Evolutionary conservation across 129 eudicot genomes (phyloP), one percentile per base, ranked within the genome.

Genomic region (Centrapalus pauciflorus): DNA sequence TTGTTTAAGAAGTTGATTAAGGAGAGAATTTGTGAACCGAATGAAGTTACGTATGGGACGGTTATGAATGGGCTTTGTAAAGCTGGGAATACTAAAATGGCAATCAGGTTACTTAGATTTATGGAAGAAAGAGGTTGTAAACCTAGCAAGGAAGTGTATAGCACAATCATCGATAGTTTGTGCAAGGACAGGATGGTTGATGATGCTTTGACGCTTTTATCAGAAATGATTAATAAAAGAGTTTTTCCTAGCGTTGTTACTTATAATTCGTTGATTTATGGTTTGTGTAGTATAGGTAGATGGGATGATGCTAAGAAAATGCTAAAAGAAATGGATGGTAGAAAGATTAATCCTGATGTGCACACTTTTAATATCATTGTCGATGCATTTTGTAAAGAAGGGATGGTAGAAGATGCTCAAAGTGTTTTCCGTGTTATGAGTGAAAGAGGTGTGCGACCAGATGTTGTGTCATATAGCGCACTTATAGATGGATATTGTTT

Each of bases 11-110:
- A 74, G 46, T 19, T 80, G 50, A 41, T 77, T 3, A 62, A 9
- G 32, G 23, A 49, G 1, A 27, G 61, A 3, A 40, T 69, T 2
- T 74, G 77, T 11, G 65, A 81, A 25, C 71, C 76, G 2, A 59
- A 70, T 67, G 70, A 48, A 14, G 43, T 85, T 24, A 81, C 75
- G 3, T 79, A 65, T 64, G 76, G 76, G 5, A 61, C 77, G 19
- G 48, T 83, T 0, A 55, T 87, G 25, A 69, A 79, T 3, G 90
- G 90, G 64, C 76, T 87, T 0, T 84, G 87, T 65, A 76, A 73
- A 28, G 17, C 61, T 8, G 87, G 83, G 37, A 46, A 69, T 25
- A 69, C 60, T 7, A 11, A 10, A 3, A 46, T 25, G 27, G 90
- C 90, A 7, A 4, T 79, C 40, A 28, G 45, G 34, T 71, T 79